A percentile compares a stretch with the other conserved stretches of the same genome.
Conservation (phyloP, 179 eudicot species). For the Sideroxylon spinosum region DNA sequence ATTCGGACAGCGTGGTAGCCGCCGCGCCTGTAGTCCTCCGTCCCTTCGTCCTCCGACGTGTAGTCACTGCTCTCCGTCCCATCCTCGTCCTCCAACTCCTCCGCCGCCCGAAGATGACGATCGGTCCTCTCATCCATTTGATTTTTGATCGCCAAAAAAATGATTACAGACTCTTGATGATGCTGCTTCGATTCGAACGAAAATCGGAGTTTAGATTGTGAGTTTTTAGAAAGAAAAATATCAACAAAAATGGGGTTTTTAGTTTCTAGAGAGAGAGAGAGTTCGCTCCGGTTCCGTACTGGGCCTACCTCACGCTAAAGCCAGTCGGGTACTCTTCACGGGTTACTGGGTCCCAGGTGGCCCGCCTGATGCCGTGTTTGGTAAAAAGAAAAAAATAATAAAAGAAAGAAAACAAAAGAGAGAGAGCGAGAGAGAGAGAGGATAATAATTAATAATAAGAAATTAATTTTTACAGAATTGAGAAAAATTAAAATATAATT, state of each 20-base stretch:
- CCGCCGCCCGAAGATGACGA: background rate
- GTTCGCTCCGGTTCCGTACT: too few species aligned
- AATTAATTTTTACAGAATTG: too few species aligned
- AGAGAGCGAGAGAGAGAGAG: too few species aligned
- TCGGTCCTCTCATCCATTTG: conserved; percentile 10
- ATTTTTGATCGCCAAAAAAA: background rate
- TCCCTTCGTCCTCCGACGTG: conserved; percentile 70
- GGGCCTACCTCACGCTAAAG: too few species aligned
- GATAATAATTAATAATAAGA: too few species aligned
- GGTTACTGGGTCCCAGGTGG: background rate
- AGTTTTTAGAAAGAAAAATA: background rate
- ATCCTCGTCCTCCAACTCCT: conserved; percentile 7
- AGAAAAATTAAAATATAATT: too few species aligned
- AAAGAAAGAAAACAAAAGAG: too few species aligned
- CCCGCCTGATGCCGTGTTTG: background rate
- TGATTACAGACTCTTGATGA: background rate
- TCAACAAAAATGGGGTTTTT: background rate
- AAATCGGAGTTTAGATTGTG: background rate
- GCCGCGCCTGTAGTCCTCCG: conserved; percentile 61
- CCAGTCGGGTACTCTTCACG: too few species aligned
- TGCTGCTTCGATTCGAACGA: background rate
- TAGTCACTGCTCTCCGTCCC: conserved; percentile 32
- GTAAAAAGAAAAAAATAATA: too few species aligned
- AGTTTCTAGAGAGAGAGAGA: background rate
- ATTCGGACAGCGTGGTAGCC: conserved; percentile 66